These are phyloP conservation scores for Mucor ambiguus DNA, from an alignment of 371 early-diverging fungal genomes.

Conservation along the genomic window DNA sequence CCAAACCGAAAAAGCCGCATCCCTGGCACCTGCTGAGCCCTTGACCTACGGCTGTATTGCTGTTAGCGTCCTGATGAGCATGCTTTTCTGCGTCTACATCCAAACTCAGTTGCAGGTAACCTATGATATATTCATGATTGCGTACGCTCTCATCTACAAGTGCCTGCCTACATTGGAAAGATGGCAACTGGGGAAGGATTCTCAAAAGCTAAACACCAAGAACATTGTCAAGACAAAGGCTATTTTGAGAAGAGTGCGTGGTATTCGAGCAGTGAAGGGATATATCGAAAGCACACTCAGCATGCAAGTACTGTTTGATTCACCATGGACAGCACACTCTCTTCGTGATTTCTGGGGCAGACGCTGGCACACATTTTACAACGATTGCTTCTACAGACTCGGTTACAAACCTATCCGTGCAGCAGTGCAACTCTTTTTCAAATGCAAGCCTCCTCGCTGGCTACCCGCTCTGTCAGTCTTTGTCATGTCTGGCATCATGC, in stretches of 20 bases:
- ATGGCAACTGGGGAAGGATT: slow-evolving; percentile 21
- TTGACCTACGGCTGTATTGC: slow-evolving; percentile 5
- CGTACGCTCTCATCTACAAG: slow-evolving; percentile 20
- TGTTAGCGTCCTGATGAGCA: slow-evolving; percentile 24
- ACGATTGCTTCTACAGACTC: slow-evolving; percentile 41
- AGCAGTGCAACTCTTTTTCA: slow-evolving; percentile 11
- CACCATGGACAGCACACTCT: slow-evolving; percentile 39
- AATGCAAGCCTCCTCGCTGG: slow-evolving; percentile 26
- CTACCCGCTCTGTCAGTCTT: slow-evolving; percentile 38
- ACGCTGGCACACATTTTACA: slow-evolving; percentile 47
- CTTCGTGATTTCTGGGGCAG: slow-evolving; percentile 45
- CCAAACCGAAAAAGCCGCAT: slow-evolving; percentile 5
- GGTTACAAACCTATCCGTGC: slow-evolving; percentile 36
- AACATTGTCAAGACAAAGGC: slow-evolving; percentile 19
- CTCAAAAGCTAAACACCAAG: slow-evolving; percentile 7
- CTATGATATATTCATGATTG: slow-evolving; percentile 26
- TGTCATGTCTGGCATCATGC: slow-evolving; percentile 45
- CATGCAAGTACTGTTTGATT: slow-evolving; percentile 40
- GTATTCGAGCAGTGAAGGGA: slow-evolving; percentile 23
- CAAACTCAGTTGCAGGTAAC: slow-evolving; percentile 41
- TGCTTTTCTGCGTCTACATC: slow-evolving; percentile 37
- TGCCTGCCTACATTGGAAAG: slow-evolving; percentile 26
- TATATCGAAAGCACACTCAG: slow-evolving; percentile 33
- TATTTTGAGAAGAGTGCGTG: slow-evolving; percentile 8
- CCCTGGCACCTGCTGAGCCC: neutral